Base-by-base conservation (phyloP, 352 stramenopile genomes). In the Globisporangium okanoganense region DNA sequence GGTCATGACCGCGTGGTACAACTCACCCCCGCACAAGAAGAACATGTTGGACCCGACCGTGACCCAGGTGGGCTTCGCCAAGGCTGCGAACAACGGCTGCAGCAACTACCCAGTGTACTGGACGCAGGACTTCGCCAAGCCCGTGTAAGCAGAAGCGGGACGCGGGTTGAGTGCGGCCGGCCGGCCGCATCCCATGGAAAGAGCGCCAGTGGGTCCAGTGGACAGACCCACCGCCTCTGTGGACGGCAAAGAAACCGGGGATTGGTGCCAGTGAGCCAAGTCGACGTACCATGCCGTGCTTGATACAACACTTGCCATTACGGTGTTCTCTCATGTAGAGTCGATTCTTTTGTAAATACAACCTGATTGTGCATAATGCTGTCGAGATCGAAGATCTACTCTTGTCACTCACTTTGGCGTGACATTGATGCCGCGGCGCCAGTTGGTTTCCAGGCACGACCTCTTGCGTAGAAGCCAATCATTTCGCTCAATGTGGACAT, bases 1-100 rank as follows among this genome's bases (percentile, higher is more conserved):
- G 20, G 76, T 82, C 35, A 87, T 84, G 70, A 70, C 27, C 1
- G 67, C 70, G 4, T 83, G 73, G 74, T 73, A 64, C 72, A 82
- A 82, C 33, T 85, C 71, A 36, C 24, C 48, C 1, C 58, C 58
- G 0, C 75, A 85, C 61, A 50, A 65, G 0, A 65, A 62, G 5
- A 85, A 83, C 62, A 81, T 85, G 36, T 61, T 85, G 25, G 74
- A 75, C 27, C 5, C 14, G 16, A 29, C 12, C 2, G 20, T 62
- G 18, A 63, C 27, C 14, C 24, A 62, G 13, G 52, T 66, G 10
- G 60, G 60, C 16, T 66, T 66, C 44, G 60, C 60, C 22, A 56
- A 56, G 27, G 52, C 14, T 1, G 22, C 47, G 9, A 66, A 57
- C 54, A 56, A 13, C 20, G 38, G 13, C 53, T 66, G 60, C 44